Conservation (phyloP, 2,329 filamentous ascomycete species). For the Cadophora luteo-olivacea region DNA sequence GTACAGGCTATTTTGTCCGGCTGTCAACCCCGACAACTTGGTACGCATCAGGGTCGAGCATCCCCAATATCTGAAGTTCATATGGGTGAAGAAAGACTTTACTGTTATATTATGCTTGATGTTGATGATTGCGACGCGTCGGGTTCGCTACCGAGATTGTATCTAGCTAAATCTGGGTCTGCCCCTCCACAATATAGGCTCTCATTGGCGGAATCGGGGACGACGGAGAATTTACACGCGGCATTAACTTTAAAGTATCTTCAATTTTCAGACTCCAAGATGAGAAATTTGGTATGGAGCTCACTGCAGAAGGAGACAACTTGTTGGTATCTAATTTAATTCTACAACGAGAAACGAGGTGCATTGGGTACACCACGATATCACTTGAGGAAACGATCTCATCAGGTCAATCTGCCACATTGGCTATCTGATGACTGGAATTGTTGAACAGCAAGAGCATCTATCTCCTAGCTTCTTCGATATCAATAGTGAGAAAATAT, state of each 20-base stretch:
- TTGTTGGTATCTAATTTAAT: no score
- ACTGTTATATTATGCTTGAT: background rate
- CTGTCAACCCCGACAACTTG: background rate
- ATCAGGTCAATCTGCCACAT: no score
- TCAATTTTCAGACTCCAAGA: background rate
- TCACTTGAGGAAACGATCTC: no score
- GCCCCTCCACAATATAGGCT: background rate
- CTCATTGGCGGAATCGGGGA: constrained; percentile 1
- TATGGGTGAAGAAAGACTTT: background rate
- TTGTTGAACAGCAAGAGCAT: no score
- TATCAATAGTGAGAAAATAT: no score
- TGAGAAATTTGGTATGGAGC: background rate
- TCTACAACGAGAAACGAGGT: no score
- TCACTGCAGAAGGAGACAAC: no score
- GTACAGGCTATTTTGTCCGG: background rate
- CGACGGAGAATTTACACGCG: background rate
- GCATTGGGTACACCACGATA: no score
- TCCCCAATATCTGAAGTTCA: background rate
- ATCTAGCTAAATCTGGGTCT: background rate
- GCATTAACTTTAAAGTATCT: background rate
- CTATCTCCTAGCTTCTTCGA: no score
- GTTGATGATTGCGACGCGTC: background rate
- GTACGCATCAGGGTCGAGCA: background rate
- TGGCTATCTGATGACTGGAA: no score
- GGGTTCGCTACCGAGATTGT: background rate